Base-by-base conservation (phyloP, 805 yeast genomes). In the Teunomyces atbi region DNA sequence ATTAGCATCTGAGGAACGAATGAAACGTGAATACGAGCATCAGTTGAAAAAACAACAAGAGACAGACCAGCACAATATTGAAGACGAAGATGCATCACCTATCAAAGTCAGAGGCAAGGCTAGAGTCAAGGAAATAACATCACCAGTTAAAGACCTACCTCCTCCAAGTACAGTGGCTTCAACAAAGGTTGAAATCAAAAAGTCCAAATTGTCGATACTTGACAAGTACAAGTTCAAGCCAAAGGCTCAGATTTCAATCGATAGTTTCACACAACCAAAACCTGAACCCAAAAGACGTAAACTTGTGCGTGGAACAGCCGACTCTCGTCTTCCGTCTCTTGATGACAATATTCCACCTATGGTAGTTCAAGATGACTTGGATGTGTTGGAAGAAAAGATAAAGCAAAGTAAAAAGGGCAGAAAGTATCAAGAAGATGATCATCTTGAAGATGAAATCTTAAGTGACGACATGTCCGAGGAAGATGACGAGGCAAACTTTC, bases 381-480 rank as follows among this genome's bases (percentile, higher is more conserved):
- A 71, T n/a, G 47, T 52, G 36, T 54, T 71, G 13, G 77, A 72
- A 54, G 69, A 70, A 47, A 65, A 59, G 46, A 71, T 71, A 43
- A 61, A 57, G 46, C 65, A 68, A 36, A 71, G 69, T 52, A 54
- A 52, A 30, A 59, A 57, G 39, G 59, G 58, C 28, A 36, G 45
- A 19, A 45, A 45, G 41, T 45, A 46, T 10, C 47, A 47, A 11
- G 61, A 58, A 10, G 77, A 70, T 29, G 79, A 69, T 19, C 78
- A 73, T 35, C 60, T 66, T 21, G 64, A 58, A 43, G 78, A 71
- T 28, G 80, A 74, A 51, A 75, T 60, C 34, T 65, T 64, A 33
- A 82, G 79, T 49, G 76, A 70, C 46, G 81, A 73, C 15, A 63
- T 73, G 56, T 81, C 80, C 15, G 78, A 70, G 30, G 80, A 73